Evolutionary conservation across 2,329 filamentous ascomycete genomes (phyloP), one percentile per base, ranked within the genome.

Genomic region (Biscogniauxia sp.): DNA sequence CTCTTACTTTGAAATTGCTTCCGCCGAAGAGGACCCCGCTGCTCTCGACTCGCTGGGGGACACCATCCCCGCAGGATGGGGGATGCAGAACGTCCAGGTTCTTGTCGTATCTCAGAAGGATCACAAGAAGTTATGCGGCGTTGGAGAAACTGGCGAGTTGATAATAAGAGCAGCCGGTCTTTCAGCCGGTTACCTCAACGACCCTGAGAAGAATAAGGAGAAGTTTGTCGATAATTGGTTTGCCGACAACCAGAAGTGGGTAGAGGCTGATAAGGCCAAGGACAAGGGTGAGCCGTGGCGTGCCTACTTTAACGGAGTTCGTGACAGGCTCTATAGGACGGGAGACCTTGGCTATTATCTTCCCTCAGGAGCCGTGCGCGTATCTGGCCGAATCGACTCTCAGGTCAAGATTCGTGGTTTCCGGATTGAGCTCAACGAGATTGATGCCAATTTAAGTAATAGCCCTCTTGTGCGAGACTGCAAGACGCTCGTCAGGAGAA

Each of bases 341-440:
- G 95, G 94, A 25, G 94, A 98, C 73, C 79, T 99, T 3, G 94
- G 94, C 3, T 81, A 85, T 2, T 69, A 68, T 20, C 66, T 67
- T 19, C 55, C 59, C 20, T 63, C 61, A 11, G 69, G 63, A 59
- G 56, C 61, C 13, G 60, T 66, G 23, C 56, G 64, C 41, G 59
- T 63, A 17, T 88, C 90, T 9, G 94, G 94, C 20, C 84, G 95
- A 61, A 88, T 87, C 23, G 94, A 98, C 71, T 85, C 89, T 67
- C 94, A 98, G 73, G 91, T 97, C 79, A 99, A 98, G 81, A 94
- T 98, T 66, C 89, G 95, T 62, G 94, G 94, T 1, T 98, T 97
- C 82, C 85, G 94, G 63, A 96, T 99, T 67, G 95, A 99, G 77
- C 87, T 98, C 53, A 90, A 89, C 64, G 95, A 98, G 67, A 97